Percentiles rank a stretch among this genome's conserved stretches.
Evolutionary conservation across 2,329 filamentous ascomycete species (phyloP).

Genomic region (Alternaria ethzedia): DNA sequence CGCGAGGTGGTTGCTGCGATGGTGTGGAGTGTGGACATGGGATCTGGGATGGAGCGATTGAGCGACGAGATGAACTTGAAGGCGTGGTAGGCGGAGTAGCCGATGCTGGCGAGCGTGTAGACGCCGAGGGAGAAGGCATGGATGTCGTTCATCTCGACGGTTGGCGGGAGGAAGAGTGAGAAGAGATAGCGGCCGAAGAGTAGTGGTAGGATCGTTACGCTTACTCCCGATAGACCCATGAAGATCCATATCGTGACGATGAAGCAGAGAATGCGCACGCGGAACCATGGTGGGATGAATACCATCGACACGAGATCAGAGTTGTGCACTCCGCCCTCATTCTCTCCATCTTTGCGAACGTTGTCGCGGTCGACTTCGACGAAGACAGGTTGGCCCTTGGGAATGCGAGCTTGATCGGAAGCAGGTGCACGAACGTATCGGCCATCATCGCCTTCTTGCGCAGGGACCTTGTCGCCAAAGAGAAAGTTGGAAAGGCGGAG

Average conservation of each 20-base stretch:
- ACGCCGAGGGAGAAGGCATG: constrained; percentile 94
- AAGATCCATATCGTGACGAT: constrained; percentile 93
- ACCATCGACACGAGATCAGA: constrained; percentile 58
- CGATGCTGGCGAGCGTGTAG: constrained; percentile 74
- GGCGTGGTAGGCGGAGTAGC: constrained; percentile 61
- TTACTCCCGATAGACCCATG: constrained; percentile 84
- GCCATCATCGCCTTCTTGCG: constrained; percentile 85
- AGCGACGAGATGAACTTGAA: constrained; percentile 55
- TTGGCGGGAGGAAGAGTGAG: constrained; percentile 71
- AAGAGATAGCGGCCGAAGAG: constrained; percentile 84
- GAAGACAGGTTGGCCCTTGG: constrained; percentile 83
- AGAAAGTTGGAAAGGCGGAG: constrained; percentile 90
- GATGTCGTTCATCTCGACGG: constrained; percentile 80
- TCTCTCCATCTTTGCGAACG: constrained; percentile 65
- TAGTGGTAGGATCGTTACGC: constrained; percentile 84
- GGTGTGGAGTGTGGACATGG: constrained; percentile 38
- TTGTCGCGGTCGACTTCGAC: constrained; percentile 75
- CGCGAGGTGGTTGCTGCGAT: constrained; percentile 35
- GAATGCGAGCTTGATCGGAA: constrained; percentile 92
- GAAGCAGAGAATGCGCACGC: constrained; percentile 79
- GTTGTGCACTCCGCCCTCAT: constrained; percentile 48
- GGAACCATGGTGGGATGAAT: constrained; percentile 85
- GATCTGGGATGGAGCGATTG: constrained; percentile 32
- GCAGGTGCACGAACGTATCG: constrained; percentile 90
- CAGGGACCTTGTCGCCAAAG: constrained; percentile 79